These are phyloP conservation scores for Jackrogersella minutella DNA, from an alignment of 495 filamentous ascomycete genomes.

Conservation along the genomic window DNA sequence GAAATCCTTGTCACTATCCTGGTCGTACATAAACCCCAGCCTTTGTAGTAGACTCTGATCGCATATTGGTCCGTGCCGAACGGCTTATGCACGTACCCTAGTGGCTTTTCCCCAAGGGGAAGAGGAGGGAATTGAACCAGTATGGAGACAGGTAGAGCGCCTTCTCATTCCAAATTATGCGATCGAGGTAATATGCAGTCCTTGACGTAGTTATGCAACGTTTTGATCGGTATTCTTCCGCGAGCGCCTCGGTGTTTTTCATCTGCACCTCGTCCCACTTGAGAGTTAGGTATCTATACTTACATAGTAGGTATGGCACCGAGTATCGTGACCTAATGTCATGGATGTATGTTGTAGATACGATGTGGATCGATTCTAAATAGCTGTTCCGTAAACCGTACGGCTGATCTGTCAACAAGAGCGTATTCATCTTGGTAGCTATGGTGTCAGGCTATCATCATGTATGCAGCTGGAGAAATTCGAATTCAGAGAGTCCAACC, in stretches of 20 bases:
- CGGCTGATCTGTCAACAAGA: slow-evolving; percentile 24
- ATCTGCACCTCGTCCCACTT: slow-evolving; percentile 19
- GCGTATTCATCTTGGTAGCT: not conserved
- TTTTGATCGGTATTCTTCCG: slow-evolving; percentile 6
- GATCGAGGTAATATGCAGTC: slow-evolving; percentile 4
- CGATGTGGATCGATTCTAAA: not conserved
- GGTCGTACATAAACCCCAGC: slow-evolving; percentile 22
- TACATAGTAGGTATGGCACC: slow-evolving; percentile 1
- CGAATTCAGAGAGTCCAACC: slow-evolving; percentile 9
- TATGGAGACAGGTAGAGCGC: slow-evolving; percentile 13
- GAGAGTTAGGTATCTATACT: too few species aligned
- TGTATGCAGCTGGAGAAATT: slow-evolving; percentile 3
- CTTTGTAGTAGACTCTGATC: slow-evolving; percentile 12
- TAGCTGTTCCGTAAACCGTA: slow-evolving; percentile 12
- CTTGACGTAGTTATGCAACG: slow-evolving; percentile 23
- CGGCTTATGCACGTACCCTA: slow-evolving; percentile 31
- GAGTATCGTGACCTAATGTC: not conserved
- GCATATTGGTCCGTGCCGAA: slow-evolving; percentile 28
- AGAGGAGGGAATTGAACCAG: slow-evolving; percentile 25
- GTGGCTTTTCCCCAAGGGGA: slow-evolving; percentile 39
- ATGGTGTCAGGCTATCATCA: slow-evolving; percentile 10
- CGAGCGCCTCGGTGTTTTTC: slow-evolving; percentile 12
- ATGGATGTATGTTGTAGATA: not conserved
- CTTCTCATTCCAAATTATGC: slow-evolving; percentile 32
- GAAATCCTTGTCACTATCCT: slow-evolving; percentile 24